Evolutionary conservation across 768 basidiomycete species (phyloP), one percentile per base, ranked within the genome.

Genomic region (Lepiota brunneoincarnata): DNA sequence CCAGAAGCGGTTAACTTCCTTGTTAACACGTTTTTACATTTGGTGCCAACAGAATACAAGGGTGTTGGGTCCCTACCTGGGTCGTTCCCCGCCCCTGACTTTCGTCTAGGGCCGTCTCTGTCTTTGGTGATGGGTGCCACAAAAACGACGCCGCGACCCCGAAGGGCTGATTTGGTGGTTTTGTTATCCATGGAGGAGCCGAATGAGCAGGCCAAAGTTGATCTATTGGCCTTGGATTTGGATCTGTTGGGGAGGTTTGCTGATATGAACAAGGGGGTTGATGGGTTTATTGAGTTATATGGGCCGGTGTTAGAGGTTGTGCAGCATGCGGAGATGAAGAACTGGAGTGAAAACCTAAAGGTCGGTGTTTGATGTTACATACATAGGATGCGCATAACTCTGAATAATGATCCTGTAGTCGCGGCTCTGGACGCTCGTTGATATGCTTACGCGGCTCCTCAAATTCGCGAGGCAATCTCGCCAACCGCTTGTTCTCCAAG

Each of bases 1-100:
- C 97, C 97, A 0, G 97, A 99, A 69, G 89, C 82, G 6, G 64
- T 92, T 51, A 95, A 89, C 67, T 97, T 98, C 69, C 63, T 90
- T 39, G 68, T 84, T 34, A 87, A 87, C 58, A 65, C 83, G 11
- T 67, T 93, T 36, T 72, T 93, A 28, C 82, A 90, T 63, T 77
- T 98, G 12, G 81, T 84, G 2, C 92, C 92, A 0, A 81, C 84
- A 58, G 59, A 61, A 28, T 86, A 81, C 60, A 64, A 71, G 28
- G 69, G 72, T 58, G 62, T 66, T 2, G 60, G 59, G 4, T 71
- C 79, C 2, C 59, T 92, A 37, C 91, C 91, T 10, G 89, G 89
- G 0, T 69, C 68, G 2, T 90, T 93, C 67, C 79, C 91, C 0
- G 75, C 79, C 12, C 89, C 84, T 10, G 90, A 93, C 67, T 84